Evolutionary conservation across 108 stramenopile genomes (phyloP), one percentile per base, ranked within the genome.

Genomic region (Thalassiosira profunda): DNA sequence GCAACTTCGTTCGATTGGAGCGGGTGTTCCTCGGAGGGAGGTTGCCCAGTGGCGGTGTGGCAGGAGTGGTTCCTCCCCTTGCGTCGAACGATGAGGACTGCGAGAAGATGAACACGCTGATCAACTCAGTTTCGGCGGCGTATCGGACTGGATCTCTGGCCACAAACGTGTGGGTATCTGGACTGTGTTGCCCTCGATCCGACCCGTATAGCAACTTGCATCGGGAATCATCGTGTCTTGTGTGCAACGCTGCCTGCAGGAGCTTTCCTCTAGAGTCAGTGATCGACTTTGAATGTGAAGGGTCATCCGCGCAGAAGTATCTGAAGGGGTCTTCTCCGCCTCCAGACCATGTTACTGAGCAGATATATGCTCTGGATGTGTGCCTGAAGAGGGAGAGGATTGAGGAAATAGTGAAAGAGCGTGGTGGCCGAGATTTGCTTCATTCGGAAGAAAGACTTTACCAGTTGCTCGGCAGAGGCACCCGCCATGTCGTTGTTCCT

Each of bases 11-110:
- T 11, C 10, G 4, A 6, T 46, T 63, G 18, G 61, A 63, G 61
- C 43, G 61, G 21, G 61, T 63, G 14, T 63, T 63, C 45, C 45
- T 63, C 1, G 61, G 61, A 12, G 42, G 61, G 1, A 11, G 2
- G 17, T 10, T 20, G 0, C 44, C 44, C 23, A 55, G 30, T 7
- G 11, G 48, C n/a, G 61, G 61, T 31, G 60, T 62, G 6, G 61
- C 30, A 46, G 61, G 61, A 9, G 46, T 45, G 31, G 28, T 28
- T 18, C 5, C 29, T 4, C 1, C 24, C 9, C 28, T 14, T 18
- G 20, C 24, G 4, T 33, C 42, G 42, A n/a, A n/a, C n/a, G 26
- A 24, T 46, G 61, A 24, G 43, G 62, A 63, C 36, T 11, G 23
- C 21, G 23, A 6, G 1, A 46, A 15, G 31, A 45, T 63, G 62